phyloP scores from a whole-genome alignment of 2,329 filamentous ascomycete species.

The Paramyrothecium roridum region DNA sequence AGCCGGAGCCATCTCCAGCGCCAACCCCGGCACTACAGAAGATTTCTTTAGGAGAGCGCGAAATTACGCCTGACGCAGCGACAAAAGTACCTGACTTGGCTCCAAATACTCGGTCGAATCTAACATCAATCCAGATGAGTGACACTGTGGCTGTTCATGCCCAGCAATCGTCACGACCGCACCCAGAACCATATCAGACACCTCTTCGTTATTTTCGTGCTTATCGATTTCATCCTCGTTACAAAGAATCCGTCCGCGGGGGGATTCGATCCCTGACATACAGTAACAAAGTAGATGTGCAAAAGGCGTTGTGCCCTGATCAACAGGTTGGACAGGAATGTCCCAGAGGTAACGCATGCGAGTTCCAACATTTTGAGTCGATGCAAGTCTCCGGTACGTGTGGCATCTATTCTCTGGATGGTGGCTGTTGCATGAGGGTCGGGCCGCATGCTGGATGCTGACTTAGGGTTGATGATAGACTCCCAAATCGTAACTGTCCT shows the following conservation, averaged over 20 bases:
- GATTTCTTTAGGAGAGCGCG: background rate
- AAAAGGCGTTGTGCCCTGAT: conserved; percentile 71
- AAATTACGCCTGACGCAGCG: background rate
- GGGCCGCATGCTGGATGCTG: conserved; percentile 40
- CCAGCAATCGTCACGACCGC: conserved; percentile 6
- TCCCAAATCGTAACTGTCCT: conserved; percentile 71
- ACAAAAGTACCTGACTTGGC: background rate
- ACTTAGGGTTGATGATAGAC: conserved; percentile 52
- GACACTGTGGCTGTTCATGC: no score
- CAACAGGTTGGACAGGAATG: conserved; percentile 71
- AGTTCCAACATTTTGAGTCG: conserved; percentile 70
- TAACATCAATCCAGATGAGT: background rate
- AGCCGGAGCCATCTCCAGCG: background rate
- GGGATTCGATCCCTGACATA: conserved; percentile 90
- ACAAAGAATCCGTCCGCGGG: conserved; percentile 62
- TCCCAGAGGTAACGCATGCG: conserved; percentile 66
- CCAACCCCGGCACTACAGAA: background rate
- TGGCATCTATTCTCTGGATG: conserved; percentile 6
- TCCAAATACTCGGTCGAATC: background rate
- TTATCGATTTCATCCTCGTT: conserved; percentile 86
- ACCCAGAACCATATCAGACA: conserved; percentile 68
- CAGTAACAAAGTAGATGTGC: conserved; percentile 82
- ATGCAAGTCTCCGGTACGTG: conserved; percentile 36
- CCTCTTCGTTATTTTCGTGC: conserved; percentile 79
- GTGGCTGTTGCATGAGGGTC: background rate